Percentiles rank a stretch among this genome's conserved stretches.
Conservation (phyloP, 257 asterid species). For the Solanum chilense region DNA sequence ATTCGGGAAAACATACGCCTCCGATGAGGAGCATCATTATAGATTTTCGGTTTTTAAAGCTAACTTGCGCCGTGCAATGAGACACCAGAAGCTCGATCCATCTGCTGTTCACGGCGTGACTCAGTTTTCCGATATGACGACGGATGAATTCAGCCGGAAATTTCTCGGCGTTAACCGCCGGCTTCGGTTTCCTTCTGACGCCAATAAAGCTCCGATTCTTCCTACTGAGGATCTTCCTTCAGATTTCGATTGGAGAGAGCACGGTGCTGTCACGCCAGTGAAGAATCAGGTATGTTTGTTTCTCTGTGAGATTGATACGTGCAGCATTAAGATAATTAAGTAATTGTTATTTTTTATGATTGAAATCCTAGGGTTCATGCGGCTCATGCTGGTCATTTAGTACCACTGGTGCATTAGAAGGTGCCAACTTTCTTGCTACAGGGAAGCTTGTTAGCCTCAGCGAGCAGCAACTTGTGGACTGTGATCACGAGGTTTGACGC, state of each 20-base stretch:
- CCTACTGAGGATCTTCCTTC: slow-evolving; percentile 67
- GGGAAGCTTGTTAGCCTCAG: slow-evolving; percentile 82
- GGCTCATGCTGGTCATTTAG: slow-evolving; percentile 96
- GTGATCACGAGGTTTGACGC: slow-evolving; percentile 72
- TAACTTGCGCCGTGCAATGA: slow-evolving; percentile 65
- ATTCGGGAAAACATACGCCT: slow-evolving; percentile 49
- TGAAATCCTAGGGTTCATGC: slow-evolving; percentile 50
- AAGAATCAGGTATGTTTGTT: slow-evolving; percentile 59
- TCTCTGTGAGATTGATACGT: not conserved
- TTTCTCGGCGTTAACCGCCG: slow-evolving; percentile 59
- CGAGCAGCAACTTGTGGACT: slow-evolving; percentile 91
- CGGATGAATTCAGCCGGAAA: slow-evolving; percentile 46
- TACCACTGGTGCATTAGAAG: slow-evolving; percentile 85
- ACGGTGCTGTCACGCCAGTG: slow-evolving; percentile 69
- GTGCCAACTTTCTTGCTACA: slow-evolving; percentile 71
- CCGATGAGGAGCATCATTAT: slow-evolving; percentile 60
- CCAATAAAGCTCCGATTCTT: slow-evolving; percentile 66
- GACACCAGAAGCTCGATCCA: slow-evolving; percentile 77
- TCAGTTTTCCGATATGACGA: slow-evolving; percentile 75
- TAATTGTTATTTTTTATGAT: not conserved
- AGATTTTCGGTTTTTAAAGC: slow-evolving; percentile 65
- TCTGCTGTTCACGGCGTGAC: slow-evolving; percentile 87
- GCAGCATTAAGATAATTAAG: not conserved
- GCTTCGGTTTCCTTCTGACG: slow-evolving; percentile 55
- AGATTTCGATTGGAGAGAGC: slow-evolving; percentile 82